Percentiles rank a stretch among this genome's conserved stretches.
phyloP scores from a whole-genome alignment of 176 grass and related monocot genomes.

The Coix lacrymajobi region DNA sequence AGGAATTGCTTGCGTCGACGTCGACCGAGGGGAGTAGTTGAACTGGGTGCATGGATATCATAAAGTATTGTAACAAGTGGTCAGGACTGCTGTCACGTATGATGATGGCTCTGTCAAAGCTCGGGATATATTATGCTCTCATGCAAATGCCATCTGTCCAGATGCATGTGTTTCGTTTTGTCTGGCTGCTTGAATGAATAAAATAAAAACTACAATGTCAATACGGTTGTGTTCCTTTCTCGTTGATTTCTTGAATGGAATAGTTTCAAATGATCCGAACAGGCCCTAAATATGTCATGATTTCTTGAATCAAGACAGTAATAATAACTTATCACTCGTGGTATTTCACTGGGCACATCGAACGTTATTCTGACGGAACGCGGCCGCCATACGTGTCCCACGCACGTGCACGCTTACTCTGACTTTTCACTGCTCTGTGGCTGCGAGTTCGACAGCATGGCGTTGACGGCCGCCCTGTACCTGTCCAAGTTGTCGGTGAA shows the following conservation, averaged over 20 bases:
- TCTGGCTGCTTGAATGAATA: background rate
- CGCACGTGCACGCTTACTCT: background rate
- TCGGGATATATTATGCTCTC: no score
- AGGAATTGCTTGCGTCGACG: background rate
- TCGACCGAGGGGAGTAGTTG: background rate
- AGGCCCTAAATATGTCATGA: no score
- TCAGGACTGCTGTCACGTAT: background rate
- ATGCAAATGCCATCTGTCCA: no score
- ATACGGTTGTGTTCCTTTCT: background rate
- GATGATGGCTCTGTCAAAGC: no score
- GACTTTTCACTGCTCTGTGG: background rate
- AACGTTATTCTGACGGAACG: background rate
- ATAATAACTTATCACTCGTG: no score
- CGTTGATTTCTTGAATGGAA: no score
- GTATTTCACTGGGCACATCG: background rate
- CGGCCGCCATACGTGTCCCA: no score
- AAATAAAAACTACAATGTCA: background rate
- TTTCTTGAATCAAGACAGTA: no score
- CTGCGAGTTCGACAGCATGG: background rate
- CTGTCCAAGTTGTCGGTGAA: constrained; percentile 17
- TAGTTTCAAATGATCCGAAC: no score
- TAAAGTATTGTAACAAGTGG: background rate
- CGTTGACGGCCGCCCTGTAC: background rate
- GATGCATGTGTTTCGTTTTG: background rate
- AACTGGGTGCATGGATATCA: background rate